Evolutionary conservation across 768 basidiomycete genomes (phyloP).

Genomic region (Kwoniella dendrophila): DNA sequence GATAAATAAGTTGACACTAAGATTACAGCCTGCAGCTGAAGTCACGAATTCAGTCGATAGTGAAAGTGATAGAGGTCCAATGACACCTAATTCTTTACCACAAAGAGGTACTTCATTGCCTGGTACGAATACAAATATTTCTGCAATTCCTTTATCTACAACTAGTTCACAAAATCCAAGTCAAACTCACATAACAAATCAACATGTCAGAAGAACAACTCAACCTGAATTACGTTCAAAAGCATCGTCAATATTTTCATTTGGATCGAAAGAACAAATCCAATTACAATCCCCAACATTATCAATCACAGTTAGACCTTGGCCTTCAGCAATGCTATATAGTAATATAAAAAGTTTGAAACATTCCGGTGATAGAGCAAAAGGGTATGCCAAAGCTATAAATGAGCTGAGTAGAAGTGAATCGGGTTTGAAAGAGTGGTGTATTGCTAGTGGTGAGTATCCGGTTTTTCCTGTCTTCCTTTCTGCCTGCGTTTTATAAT

Average conservation of each 20-base stretch:
- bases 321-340: slow-evolving; percentile 54
- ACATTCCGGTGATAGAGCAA: slow-evolving; percentile 49
- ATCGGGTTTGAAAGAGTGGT: slow-evolving; percentile 50
- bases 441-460: slow-evolving; percentile 40
- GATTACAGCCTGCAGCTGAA: slow-evolving; percentile 22
- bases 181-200: neutral
- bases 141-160: neutral
- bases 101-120: slow-evolving; percentile 22
- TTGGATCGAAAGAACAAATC: slow-evolving; percentile 7
- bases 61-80: slow-evolving; percentile 12
- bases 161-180: neutral
- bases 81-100: slow-evolving; percentile 27
- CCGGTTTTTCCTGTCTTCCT: neutral
- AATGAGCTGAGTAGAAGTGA: slow-evolving; percentile 49
- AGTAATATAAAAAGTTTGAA: slow-evolving; percentile 48
- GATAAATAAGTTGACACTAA: slow-evolving; percentile 15
- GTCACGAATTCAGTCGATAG: neutral
- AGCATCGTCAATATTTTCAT: slow-evolving; percentile 24
- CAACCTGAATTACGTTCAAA: slow-evolving; percentile 18
- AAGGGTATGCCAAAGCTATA: slow-evolving; percentile 49
- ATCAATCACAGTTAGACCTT: slow-evolving; percentile 31
- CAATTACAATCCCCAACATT: slow-evolving; percentile 12
- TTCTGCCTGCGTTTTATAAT: neutral
- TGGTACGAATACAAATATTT: neutral
- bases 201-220: slow-evolving; percentile 3